Evolutionary conservation across 768 basidiomycete species (phyloP).

Genomic region (Amanita rubescens): DNA sequence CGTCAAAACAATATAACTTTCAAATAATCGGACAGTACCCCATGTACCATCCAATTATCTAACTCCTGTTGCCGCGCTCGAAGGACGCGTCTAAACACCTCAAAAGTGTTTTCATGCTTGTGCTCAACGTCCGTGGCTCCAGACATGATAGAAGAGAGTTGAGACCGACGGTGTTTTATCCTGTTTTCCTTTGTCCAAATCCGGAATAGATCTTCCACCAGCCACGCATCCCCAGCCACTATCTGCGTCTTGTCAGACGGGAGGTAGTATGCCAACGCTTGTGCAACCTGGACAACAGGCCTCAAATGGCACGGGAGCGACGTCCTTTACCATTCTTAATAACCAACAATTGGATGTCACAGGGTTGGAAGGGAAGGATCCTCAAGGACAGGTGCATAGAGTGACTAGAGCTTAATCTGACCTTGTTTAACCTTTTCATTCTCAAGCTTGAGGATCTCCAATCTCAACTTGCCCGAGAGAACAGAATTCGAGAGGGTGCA

Average conservation of each 20-base stretch:
- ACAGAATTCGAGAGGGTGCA: slow-evolving; percentile 84
- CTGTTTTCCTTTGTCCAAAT: no score
- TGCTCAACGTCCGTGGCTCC: no score
- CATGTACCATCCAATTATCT: not conserved
- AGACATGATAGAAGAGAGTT: no score
- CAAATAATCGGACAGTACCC: not conserved
- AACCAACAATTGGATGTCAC: slow-evolving; percentile 15
- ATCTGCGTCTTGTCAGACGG: not conserved
- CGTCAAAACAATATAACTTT: not conserved
- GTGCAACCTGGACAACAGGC: not conserved
- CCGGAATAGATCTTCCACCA: no score
- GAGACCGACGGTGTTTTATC: no score
- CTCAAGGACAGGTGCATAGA: slow-evolving; percentile 35
- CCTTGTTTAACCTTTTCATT: not conserved
- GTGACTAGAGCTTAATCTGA: not conserved
- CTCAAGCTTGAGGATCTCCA: slow-evolving; percentile 60
- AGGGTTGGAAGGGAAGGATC: slow-evolving; percentile 39
- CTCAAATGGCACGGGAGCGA: not conserved
- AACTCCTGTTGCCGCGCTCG: not conserved
- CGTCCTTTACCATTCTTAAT: slow-evolving; percentile 4
- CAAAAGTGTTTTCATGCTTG: not conserved
- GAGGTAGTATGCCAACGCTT: slow-evolving; percentile 1
- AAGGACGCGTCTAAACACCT: not conserved
- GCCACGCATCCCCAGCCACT: no score
- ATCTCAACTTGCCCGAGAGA: slow-evolving; percentile 64